phyloP scores from a whole-genome alignment of 164 flowering plant genomes.

The Santalum album region DNA sequence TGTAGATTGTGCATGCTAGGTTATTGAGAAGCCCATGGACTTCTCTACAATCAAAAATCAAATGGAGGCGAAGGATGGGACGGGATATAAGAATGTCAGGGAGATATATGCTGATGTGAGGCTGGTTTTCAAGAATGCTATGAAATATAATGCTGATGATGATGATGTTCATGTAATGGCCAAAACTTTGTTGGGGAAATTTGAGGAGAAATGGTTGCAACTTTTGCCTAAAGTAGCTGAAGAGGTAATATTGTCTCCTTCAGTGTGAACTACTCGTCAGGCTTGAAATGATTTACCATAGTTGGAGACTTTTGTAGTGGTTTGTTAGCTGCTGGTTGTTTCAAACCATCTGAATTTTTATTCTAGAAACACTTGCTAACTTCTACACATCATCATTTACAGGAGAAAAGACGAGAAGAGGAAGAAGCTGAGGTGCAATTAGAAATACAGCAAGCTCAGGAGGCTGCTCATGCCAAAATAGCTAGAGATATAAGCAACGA shows the following conservation, averaged over 20 bases:
- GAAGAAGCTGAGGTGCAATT: constrained; percentile 66
- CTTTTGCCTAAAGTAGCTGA: constrained; percentile 82
- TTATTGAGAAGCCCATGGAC: constrained; percentile 95
- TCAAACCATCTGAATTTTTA: background rate
- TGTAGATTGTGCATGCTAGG: constrained; percentile 27
- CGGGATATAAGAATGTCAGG: constrained; percentile 75
- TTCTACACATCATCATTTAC: constrained; percentile 6
- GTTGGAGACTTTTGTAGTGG: too few species aligned
- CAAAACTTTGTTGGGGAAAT: constrained; percentile 66
- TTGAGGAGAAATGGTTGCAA: constrained; percentile 86
- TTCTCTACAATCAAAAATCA: constrained; percentile 69
- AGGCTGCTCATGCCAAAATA: constrained; percentile 61
- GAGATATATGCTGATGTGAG: constrained; percentile 83
- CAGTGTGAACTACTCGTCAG: too few species aligned
- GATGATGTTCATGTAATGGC: constrained; percentile 90
- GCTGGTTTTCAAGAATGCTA: constrained; percentile 85
- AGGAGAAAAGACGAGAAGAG: constrained; percentile 72
- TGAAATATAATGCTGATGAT: constrained; percentile 79
- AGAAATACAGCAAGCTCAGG: constrained; percentile 73
- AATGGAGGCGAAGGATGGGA: constrained; percentile 88
- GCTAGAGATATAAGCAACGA: constrained; percentile 62
- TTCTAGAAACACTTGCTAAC: background rate
- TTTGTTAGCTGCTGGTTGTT: too few species aligned
- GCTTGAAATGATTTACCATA: too few species aligned
- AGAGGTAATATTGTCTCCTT: constrained; percentile 50